Conservation (phyloP, 192 early-diverging fungal species). For the Coemansia sp. region DNA sequence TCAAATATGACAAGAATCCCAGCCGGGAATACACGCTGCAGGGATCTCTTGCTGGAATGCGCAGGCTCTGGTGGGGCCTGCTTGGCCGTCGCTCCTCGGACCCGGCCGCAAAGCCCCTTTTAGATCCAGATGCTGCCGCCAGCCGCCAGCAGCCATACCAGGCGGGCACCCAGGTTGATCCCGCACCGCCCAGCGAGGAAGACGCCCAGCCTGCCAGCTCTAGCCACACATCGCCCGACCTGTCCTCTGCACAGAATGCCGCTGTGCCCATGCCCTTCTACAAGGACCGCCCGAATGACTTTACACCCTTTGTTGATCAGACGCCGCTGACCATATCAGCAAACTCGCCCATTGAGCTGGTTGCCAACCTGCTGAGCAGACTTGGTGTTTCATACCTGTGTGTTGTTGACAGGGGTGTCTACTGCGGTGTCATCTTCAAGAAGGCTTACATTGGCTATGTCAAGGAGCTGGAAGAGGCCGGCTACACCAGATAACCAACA, state of each 20-base stretch:
- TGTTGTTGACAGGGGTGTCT: slow-evolving; percentile 69
- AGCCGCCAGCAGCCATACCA: slow-evolving; percentile 14
- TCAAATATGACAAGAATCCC: not conserved
- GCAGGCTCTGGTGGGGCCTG: no score
- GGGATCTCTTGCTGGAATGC: no score
- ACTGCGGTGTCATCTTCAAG: slow-evolving; percentile 81
- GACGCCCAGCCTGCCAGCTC: not conserved
- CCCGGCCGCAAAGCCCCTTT: slow-evolving; percentile 1
- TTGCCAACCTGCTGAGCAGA: slow-evolving; percentile 76
- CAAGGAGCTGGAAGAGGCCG: slow-evolving; percentile 61
- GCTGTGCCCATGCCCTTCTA: slow-evolving; percentile 15
- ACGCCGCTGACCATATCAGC: slow-evolving; percentile 71
- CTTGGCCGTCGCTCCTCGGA: not conserved
- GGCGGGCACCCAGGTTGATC: not conserved
- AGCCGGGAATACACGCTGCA: no score
- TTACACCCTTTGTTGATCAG: slow-evolving; percentile 50
- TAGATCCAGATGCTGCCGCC: not conserved
- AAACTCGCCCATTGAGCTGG: slow-evolving; percentile 77
- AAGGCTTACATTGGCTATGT: slow-evolving; percentile 71
- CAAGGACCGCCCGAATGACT: slow-evolving; percentile 38
- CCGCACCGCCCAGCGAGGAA: no score
- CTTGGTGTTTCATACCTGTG: slow-evolving; percentile 76
- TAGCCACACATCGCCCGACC: not conserved
- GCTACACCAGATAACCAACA: slow-evolving; percentile 22
- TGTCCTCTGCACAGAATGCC: not conserved